A percentile compares a stretch with the other conserved stretches of the same genome.
phyloP scores from a whole-genome alignment of 768 basidiomycete genomes.

The Boletus rubropictus region DNA sequence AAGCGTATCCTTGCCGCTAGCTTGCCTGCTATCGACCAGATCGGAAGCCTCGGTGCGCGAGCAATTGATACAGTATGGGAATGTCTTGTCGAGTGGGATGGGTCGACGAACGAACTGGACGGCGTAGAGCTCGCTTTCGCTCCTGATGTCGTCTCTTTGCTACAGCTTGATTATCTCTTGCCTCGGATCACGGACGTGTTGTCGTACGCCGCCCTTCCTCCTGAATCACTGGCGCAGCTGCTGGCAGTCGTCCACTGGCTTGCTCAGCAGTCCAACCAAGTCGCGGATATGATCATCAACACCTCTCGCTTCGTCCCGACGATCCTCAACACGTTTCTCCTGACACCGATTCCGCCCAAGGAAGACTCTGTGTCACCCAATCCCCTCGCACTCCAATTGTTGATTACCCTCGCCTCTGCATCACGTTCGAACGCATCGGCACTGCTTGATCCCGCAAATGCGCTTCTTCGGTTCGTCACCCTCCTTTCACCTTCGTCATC shows the following conservation, averaged over 20 bases:
- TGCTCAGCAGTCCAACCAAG: slow-evolving; percentile 49
- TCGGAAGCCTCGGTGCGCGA: slow-evolving; percentile 58
- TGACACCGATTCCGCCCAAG: slow-evolving; percentile 43
- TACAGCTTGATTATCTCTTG: slow-evolving; percentile 41
- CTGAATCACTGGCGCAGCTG: slow-evolving; percentile 49
- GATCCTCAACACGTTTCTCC: slow-evolving; percentile 52
- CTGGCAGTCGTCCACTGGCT: slow-evolving; percentile 56
- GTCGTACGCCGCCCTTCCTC: slow-evolving; percentile 39
- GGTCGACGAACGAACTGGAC: slow-evolving; percentile 21
- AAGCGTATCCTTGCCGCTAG: slow-evolving; percentile 63
- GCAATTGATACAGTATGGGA: slow-evolving; percentile 74
- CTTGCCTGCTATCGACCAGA: slow-evolving; percentile 57
- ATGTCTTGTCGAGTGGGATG: slow-evolving; percentile 64
- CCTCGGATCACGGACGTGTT: slow-evolving; percentile 43
- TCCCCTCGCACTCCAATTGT: slow-evolving; percentile 49
- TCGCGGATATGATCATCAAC: slow-evolving; percentile 46
- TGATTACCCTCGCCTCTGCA: slow-evolving; percentile 52
- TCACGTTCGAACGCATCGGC: slow-evolving; percentile 63
- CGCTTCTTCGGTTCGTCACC: slow-evolving; percentile 67
- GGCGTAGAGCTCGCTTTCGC: slow-evolving; percentile 40
- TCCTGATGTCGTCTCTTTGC: slow-evolving; percentile 13
- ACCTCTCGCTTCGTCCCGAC: slow-evolving; percentile 49
- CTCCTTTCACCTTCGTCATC: slow-evolving; percentile 44
- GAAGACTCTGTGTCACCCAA: slow-evolving; percentile 31
- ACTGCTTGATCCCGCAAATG: slow-evolving; percentile 52